Base-by-base conservation (phyloP, 495 filamentous ascomycete species). In the Penicillium angulare region DNA sequence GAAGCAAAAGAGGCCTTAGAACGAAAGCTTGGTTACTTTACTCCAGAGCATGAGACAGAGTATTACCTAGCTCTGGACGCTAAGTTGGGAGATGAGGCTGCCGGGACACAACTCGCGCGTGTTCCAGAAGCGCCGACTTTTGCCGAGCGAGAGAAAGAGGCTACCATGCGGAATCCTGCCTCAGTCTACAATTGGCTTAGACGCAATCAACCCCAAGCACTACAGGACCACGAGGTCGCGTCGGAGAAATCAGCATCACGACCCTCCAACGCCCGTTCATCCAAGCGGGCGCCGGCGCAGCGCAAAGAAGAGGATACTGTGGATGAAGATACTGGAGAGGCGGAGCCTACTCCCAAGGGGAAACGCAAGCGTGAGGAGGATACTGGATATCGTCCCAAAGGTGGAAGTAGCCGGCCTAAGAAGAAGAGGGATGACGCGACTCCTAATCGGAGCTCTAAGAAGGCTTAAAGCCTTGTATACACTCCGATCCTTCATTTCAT, bases 111-210 rank as follows among this genome's bases (percentile, higher is more conserved):
- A 36, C 59, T 69, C 13, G 59, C 48, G 35, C 69, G 63, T 32
- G 65, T 61, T 43, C 69, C 65, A 43, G 78, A 63, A 18, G 72
- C 67, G 29, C 61, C 68, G 29, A 66, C 71, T 13, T 58, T 72
- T 36, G 62, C 71, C 10, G 79, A 82, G 36, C 72, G 78, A 5
- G 79, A 79, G 50, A 64, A 71, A 13, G 87, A 91, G 45, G 77
- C 83, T 32, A 75, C 80, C 15, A 68, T 90, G 4, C 81, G 82
- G 23, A 97, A 96, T 59, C 89, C 88, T 0, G 84, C 88, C 31
- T 90, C 86, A 21, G 89, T 95, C 2, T 89, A 91, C 72, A 93
- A 92, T 66, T 97, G 92, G 92, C 73, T 97, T 18, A 81, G 88
- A 27, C 82, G 84, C 49, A 82, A 95, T 60, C 87, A 90, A 48